phyloP scores from a whole-genome alignment of 352 stramenopile species.

The Lagenidium giganteum region DNA sequence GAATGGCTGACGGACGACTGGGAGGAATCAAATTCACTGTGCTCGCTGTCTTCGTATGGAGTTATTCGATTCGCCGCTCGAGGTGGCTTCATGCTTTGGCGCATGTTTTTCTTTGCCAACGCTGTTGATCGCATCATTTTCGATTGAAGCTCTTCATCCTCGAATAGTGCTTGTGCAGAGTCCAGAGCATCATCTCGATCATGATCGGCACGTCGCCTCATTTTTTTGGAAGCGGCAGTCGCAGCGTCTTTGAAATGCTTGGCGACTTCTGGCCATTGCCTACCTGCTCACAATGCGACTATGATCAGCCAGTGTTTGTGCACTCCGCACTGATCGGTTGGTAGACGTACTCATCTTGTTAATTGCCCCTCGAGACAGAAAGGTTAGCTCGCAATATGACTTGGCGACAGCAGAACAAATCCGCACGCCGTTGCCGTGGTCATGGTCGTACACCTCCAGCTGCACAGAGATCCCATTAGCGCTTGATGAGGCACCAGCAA shows the following conservation, averaged over 20 bases:
- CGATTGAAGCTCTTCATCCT: constrained; percentile 10
- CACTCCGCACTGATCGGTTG: neutral
- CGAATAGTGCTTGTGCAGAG: neutral
- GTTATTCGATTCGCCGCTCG: constrained; percentile 5
- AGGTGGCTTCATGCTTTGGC: neutral
- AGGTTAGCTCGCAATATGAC: constrained; percentile 75
- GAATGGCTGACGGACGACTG: too few relatives aligned
- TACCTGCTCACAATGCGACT: constrained; percentile 21
- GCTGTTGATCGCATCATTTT: constrained; percentile 12
- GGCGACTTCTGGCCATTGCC: constrained; percentile 67
- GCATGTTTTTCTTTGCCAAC: constrained; percentile 13
- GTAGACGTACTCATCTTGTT: constrained; percentile 57
- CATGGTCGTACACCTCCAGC: constrained; percentile 78
- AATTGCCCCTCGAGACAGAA: constrained; percentile 72
- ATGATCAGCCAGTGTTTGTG: constrained; percentile 1
- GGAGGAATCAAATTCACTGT: too few relatives aligned
- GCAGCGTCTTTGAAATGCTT: constrained; percentile 55
- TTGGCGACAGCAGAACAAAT: constrained; percentile 77
- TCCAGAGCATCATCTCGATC: neutral
- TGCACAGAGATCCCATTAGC: constrained; percentile 9
- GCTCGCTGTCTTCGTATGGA: too few relatives aligned
- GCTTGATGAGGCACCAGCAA: too few relatives aligned
- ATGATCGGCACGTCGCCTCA: constrained; percentile 27
- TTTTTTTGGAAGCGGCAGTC: constrained; percentile 28
- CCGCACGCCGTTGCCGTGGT: constrained; percentile 78